phyloP scores from a whole-genome alignment of 2,329 filamentous ascomycete genomes.

The Aschersonia sp. region DNA sequence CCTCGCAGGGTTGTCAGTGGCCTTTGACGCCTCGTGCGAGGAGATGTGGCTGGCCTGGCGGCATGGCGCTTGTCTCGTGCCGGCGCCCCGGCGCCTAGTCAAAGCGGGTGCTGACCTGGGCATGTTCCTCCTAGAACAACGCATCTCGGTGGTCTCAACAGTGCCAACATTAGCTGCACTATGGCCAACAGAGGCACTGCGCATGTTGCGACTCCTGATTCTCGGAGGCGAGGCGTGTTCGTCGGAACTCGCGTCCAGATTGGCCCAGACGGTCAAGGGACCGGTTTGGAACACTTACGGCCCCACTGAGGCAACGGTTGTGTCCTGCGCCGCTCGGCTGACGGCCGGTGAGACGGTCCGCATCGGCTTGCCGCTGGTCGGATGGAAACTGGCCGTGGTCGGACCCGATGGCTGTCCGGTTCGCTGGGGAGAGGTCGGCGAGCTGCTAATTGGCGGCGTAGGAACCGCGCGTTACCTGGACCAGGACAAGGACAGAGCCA shows the following conservation, averaged over 20 bases:
- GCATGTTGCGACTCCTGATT: conserved; percentile 6
- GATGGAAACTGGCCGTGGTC: conserved; percentile 8
- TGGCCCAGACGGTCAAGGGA: conserved; percentile 4
- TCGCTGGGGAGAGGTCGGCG: conserved; percentile 13
- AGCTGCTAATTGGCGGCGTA: conserved; percentile 8
- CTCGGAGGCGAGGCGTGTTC: conserved; percentile 10
- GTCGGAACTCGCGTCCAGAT: conserved; percentile 5
- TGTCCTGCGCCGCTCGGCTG: conserved; percentile 7
- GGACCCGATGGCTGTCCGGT: conserved; percentile 26
- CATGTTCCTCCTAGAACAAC: conserved; percentile 5
- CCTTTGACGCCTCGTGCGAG: conserved; percentile 9
- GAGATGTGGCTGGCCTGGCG: conserved; percentile 10
- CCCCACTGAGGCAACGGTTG: conserved; percentile 9
- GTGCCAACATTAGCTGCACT: conserved; percentile 8
- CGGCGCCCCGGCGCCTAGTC: conserved; percentile 7
- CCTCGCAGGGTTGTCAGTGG: conserved; percentile 7
- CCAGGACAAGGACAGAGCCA: conserved; percentile 5
- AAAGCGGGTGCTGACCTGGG: conserved; percentile 8
- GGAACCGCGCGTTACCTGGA: conserved; percentile 8
- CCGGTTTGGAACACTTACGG: conserved; percentile 10
- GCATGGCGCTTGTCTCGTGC: conserved; percentile 8
- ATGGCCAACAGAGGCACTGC: conserved; percentile 7
- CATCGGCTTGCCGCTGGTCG: conserved; percentile 8
- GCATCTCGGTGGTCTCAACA: conserved; percentile 8
- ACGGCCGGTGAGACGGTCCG: conserved; percentile 4